These are phyloP conservation scores for Castanea mollissima DNA, from an alignment of 306 rosid genomes.

Conservation along the genomic window DNA sequence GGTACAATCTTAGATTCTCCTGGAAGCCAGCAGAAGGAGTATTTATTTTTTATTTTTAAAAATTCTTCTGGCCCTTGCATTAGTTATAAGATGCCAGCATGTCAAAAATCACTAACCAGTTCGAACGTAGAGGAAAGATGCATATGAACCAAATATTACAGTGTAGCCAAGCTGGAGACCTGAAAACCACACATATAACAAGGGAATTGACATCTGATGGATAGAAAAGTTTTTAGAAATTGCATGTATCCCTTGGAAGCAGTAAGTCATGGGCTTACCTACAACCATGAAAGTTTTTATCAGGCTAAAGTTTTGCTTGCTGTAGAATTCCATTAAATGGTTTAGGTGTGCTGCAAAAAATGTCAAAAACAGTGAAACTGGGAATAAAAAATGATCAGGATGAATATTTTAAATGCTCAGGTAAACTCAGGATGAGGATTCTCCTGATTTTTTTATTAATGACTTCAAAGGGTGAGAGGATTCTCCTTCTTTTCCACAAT, in stretches of 20 bases:
- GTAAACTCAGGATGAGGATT: not conserved
- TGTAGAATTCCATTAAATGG: constrained; percentile 80
- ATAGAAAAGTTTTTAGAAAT: not conserved
- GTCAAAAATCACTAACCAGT: constrained; percentile 56
- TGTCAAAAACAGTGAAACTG: constrained; percentile 21
- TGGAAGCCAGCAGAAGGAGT: not conserved
- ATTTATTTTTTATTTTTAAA: not conserved
- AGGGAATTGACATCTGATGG: not conserved
- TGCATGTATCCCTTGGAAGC: constrained; percentile 5
- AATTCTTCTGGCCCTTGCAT: not conserved
- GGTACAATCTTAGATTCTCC: not conserved
- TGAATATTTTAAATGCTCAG: not conserved
- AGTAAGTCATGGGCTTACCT: constrained; percentile 46
- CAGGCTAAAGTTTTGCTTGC: constrained; percentile 64
- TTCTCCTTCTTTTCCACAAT: not conserved
- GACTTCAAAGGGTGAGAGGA: not conserved
- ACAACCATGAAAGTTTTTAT: constrained; percentile 51
- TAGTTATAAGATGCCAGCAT: not conserved
- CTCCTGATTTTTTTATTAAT: not conserved
- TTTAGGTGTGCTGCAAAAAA: constrained; percentile 83
- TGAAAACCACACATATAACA: constrained; percentile 27
- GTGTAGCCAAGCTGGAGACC: constrained; percentile 97
- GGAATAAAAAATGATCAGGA: not conserved
- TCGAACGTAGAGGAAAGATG: constrained; percentile 88
- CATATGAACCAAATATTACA: constrained; percentile 85